Percentiles rank a stretch among this genome's conserved stretches.
Conservation (phyloP, 495 filamentous ascomycete species). For the Haplographium delicatum region DNA sequence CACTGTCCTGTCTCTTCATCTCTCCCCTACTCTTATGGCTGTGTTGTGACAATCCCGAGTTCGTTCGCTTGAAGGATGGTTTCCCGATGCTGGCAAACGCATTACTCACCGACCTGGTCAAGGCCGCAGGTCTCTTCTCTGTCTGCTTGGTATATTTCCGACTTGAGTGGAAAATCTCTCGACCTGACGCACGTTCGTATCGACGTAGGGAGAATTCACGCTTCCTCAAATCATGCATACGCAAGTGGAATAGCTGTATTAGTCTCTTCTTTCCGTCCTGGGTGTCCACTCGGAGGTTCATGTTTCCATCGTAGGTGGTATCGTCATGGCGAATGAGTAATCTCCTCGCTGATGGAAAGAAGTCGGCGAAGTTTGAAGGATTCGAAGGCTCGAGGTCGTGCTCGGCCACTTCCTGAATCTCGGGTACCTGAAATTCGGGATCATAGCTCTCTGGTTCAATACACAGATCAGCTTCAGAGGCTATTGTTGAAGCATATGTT, state of each 20-base stretch:
- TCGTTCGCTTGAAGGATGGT: conserved; percentile 46
- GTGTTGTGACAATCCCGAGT: conserved; percentile 37
- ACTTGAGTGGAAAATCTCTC: conserved; percentile 84
- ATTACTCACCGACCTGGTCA: conserved; percentile 69
- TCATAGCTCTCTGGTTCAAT: conserved; percentile 54
- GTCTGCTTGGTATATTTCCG: conserved; percentile 51
- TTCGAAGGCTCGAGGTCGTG: conserved; percentile 67
- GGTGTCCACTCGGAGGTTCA: conserved; percentile 92
- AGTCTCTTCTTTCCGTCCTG: conserved; percentile 51
- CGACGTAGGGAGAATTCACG: conserved; percentile 87
- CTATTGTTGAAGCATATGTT: conserved; percentile 72
- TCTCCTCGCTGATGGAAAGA: conserved; percentile 80
- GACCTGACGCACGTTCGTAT: conserved; percentile 88
- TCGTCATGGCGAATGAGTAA: conserved; percentile 88
- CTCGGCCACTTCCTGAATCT: conserved; percentile 54
- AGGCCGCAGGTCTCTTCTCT: conserved; percentile 41
- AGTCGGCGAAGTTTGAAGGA: conserved; percentile 74
- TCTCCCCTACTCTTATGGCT: conserved; percentile 33
- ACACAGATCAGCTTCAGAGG: conserved; percentile 55
- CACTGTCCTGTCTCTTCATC: conserved; percentile 49
- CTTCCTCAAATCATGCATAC: conserved; percentile 86
- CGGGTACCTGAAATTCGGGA: conserved; percentile 43
- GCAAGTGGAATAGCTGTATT: conserved; percentile 87
- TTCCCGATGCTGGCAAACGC: conserved; percentile 65
- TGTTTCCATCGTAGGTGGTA: conserved; percentile 87